phyloP scores from a whole-genome alignment of 1,284 basidiomycete genomes.

The Trichosporon ovoides region DNA sequence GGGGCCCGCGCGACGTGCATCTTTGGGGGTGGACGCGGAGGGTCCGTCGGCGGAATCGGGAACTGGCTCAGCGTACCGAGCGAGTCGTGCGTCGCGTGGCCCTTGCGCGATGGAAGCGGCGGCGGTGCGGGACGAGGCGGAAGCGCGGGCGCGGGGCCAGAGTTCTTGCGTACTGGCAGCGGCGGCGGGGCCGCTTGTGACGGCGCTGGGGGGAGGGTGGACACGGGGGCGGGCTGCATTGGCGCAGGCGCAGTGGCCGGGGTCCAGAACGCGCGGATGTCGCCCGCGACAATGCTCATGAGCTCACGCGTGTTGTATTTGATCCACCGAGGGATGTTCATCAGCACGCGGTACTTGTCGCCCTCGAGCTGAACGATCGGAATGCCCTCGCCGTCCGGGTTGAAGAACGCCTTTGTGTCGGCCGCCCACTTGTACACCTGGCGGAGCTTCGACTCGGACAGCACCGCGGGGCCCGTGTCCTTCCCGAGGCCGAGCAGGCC shows the following conservation, averaged over 20 bases:
- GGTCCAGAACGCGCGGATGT: neutral
- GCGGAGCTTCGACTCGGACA: conserved; percentile 33
- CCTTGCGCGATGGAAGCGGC: too few relatives aligned
- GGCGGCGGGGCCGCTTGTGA: neutral
- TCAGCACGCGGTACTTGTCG: conserved; percentile 42
- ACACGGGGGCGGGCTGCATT: neutral
- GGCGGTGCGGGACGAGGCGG: too few relatives aligned
- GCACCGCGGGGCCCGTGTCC: neutral
- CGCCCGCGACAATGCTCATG: neutral
- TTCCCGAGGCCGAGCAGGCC: neutral
- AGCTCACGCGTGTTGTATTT: neutral
- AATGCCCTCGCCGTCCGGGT: conserved; percentile 45
- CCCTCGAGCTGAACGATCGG: conserved; percentile 35
- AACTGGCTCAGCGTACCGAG: too few relatives aligned
- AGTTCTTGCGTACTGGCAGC: too few relatives aligned
- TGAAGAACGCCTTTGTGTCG: conserved; percentile 46
- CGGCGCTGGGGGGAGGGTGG: neutral
- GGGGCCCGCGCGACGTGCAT: too few relatives aligned
- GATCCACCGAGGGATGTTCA: conserved; percentile 19
- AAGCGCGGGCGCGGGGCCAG: too few relatives aligned
- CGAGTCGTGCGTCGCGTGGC: too few relatives aligned
- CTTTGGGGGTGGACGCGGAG: too few relatives aligned
- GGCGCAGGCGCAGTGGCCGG: neutral
- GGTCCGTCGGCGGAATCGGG: too few relatives aligned
- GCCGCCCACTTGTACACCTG: conserved; percentile 48